A percentile compares a stretch with the other conserved stretches of the same genome.
These are phyloP conservation scores for Pyrenophora graminea DNA, from an alignment of 2,329 filamentous ascomycete genomes.

Conservation along the genomic window DNA sequence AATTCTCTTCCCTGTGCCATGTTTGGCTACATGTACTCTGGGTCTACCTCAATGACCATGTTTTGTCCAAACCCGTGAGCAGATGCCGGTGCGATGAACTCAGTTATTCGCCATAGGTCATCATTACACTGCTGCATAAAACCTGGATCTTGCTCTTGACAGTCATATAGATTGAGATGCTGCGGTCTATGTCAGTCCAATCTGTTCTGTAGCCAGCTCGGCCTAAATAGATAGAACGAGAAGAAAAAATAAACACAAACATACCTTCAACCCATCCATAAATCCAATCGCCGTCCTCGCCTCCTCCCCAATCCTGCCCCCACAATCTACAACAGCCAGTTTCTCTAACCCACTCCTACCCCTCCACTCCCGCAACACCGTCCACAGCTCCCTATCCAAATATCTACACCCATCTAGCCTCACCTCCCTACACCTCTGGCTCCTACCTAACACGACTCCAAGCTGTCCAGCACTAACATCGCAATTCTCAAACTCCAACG, in stretches of 20 bases:
- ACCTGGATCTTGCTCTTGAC: slow-evolving; percentile 27
- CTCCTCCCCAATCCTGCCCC: slow-evolving; percentile 24
- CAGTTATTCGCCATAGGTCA: slow-evolving; percentile 31
- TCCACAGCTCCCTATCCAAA: slow-evolving; percentile 26
- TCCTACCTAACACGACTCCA: slow-evolving; percentile 19
- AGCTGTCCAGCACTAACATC: slow-evolving; percentile 26
- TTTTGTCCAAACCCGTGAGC: slow-evolving; percentile 2
- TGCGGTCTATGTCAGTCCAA: slow-evolving; percentile 11
- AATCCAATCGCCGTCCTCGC: slow-evolving; percentile 3
- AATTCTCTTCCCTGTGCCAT: not conserved
- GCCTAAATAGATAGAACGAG: not conserved
- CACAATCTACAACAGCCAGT: slow-evolving; percentile 30
- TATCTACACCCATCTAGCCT: slow-evolving; percentile 27
- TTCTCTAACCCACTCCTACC: slow-evolving; percentile 18
- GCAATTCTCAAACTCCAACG: slow-evolving; percentile 29
- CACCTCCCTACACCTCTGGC: slow-evolving; percentile 24
- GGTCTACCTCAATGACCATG: slow-evolving; percentile 40
- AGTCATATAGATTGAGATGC: slow-evolving; percentile 36
- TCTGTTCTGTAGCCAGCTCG: too few relatives aligned
- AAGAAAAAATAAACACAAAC: not conserved
- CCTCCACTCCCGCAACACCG: slow-evolving; percentile 26
- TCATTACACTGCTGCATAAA: slow-evolving; percentile 27
- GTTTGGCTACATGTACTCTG: slow-evolving; percentile 21
- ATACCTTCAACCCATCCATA: slow-evolving; percentile 29
- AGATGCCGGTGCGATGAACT: slow-evolving; percentile 27